Evolutionary conservation across 2,329 filamentous ascomycete genomes (phyloP).

Genomic region (Ophiocordyceps camponoti-rufipedis): DNA sequence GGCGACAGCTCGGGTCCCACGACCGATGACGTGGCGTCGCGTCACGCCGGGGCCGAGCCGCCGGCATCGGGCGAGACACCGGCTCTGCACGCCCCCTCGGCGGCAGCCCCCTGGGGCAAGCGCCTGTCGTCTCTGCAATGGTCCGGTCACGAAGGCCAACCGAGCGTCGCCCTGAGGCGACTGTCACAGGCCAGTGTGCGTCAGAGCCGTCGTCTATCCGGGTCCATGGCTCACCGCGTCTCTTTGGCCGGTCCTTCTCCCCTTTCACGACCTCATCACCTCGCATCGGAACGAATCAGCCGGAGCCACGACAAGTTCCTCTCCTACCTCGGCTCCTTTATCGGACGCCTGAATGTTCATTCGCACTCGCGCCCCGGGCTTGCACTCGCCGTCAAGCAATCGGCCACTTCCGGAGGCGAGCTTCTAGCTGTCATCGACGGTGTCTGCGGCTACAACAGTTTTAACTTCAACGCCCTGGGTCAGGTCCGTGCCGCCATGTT

Average conservation of each 20-base stretch:
- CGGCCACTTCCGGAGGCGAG: conserved; percentile 62
- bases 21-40: neutral
- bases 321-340: conserved; percentile 81
- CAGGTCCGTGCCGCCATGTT: conserved; percentile 61
- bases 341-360: conserved; percentile 75
- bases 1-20: neutral
- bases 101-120: conserved; percentile 18
- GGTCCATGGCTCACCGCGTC: conserved; percentile 51
- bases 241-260: conserved; percentile 55
- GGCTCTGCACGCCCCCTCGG: neutral
- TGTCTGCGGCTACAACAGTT: conserved; percentile 60
- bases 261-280: conserved; percentile 43
- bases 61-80: neutral
- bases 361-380: conserved; percentile 80
- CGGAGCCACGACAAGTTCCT: conserved; percentile 74
- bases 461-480: conserved; percentile 47
- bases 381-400: conserved; percentile 64
- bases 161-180: conserved; percentile 12
- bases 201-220: conserved; percentile 28
- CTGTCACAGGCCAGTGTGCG: conserved; percentile 17
- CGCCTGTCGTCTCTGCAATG: conserved; percentile 28
- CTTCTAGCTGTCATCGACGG: conserved; percentile 66
- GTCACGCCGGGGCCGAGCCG: neutral
- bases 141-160: conserved; percentile 10
- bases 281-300: conserved; percentile 70